These are phyloP conservation scores for Lentinus tigrinus DNA, from an alignment of 768 basidiomycete species.

Conservation along the genomic window DNA sequence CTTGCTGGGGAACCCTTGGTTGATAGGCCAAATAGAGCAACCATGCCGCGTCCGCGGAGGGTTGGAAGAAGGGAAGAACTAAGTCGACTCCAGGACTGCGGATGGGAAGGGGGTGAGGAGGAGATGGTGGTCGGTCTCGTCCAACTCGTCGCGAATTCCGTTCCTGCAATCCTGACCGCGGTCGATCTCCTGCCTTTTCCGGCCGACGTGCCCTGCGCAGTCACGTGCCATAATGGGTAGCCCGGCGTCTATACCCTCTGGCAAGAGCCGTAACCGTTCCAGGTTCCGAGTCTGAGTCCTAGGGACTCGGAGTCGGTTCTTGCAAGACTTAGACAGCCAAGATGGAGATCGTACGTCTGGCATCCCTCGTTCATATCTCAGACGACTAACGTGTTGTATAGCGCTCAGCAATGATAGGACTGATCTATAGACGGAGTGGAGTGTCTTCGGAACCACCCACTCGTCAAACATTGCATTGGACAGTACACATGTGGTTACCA, in stretches of 20 bases:
- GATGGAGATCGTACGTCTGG: too few relatives aligned
- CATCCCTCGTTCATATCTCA: too few relatives aligned
- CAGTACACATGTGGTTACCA: too few relatives aligned
- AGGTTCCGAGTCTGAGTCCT: too few relatives aligned
- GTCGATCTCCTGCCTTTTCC: not conserved
- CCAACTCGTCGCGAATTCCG: constrained; percentile 1
- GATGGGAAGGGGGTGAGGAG: constrained; percentile 9
- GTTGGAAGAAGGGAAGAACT: constrained; percentile 1
- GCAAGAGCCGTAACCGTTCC: not conserved
- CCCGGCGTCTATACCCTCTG: not conserved
- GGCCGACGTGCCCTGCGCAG: not conserved
- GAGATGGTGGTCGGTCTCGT: constrained; percentile 8
- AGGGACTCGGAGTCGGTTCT: too few relatives aligned
- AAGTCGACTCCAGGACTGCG: constrained; percentile 5
- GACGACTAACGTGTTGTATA: too few relatives aligned
- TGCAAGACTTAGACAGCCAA: too few relatives aligned
- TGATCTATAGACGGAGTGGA: too few relatives aligned
- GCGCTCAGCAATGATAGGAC: too few relatives aligned
- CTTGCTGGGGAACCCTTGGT: constrained; percentile 34
- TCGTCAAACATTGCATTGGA: too few relatives aligned
- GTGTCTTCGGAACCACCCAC: too few relatives aligned
- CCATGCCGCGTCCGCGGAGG: constrained; percentile 32
- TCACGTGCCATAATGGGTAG: not conserved
- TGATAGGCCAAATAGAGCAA: constrained; percentile 37
- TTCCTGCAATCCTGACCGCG: not conserved